Conservation (phyloP, 2,329 filamentous ascomycete species). For the Thelonectria blattea region DNA sequence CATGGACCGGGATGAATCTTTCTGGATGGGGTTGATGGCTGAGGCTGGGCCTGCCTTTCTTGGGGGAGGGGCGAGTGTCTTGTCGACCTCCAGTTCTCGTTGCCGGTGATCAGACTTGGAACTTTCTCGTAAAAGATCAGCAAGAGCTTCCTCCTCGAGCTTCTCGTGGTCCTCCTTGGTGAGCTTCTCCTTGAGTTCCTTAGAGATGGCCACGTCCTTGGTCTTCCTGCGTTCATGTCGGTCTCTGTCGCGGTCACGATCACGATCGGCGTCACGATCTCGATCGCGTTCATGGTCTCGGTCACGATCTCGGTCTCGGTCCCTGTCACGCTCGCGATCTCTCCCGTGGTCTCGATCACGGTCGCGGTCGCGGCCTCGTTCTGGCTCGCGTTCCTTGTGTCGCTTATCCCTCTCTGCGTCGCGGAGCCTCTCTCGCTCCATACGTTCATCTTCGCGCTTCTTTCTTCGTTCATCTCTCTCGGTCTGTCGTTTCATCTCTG, state of each 20-base stretch:
- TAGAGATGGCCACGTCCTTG: constrained; percentile 46
- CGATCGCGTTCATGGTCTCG: constrained; percentile 31
- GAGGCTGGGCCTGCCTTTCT: constrained; percentile 59
- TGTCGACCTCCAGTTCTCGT: constrained; percentile 63
- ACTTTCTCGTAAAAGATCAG: constrained; percentile 65
- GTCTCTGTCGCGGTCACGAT: constrained; percentile 34
- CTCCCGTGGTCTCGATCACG: constrained; percentile 40
- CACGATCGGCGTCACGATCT: constrained; percentile 19
- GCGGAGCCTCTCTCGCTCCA: constrained; percentile 58
- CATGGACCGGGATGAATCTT: constrained; percentile 51
- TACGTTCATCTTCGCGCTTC: constrained; percentile 60
- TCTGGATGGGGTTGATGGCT: constrained; percentile 62
- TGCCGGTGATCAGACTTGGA: constrained; percentile 55
- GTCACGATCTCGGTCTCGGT: constrained; percentile 41
- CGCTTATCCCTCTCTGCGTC: constrained; percentile 49
- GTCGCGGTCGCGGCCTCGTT: constrained; percentile 47
- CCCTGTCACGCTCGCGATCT: constrained; percentile 39
- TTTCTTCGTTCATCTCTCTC: constrained; percentile 57
- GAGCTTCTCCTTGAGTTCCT: constrained; percentile 59
- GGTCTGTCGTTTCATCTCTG: constrained; percentile 56
- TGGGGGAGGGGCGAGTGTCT: constrained; percentile 61
- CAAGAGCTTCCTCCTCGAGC: constrained; percentile 64
- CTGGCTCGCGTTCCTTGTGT: constrained; percentile 44
- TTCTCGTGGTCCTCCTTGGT: constrained; percentile 64
- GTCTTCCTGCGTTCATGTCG: constrained; percentile 42